Evolutionary conservation across 768 basidiomycete genomes (phyloP), one percentile per base, ranked within the genome.

Genomic region (Tulasnella sp.): DNA sequence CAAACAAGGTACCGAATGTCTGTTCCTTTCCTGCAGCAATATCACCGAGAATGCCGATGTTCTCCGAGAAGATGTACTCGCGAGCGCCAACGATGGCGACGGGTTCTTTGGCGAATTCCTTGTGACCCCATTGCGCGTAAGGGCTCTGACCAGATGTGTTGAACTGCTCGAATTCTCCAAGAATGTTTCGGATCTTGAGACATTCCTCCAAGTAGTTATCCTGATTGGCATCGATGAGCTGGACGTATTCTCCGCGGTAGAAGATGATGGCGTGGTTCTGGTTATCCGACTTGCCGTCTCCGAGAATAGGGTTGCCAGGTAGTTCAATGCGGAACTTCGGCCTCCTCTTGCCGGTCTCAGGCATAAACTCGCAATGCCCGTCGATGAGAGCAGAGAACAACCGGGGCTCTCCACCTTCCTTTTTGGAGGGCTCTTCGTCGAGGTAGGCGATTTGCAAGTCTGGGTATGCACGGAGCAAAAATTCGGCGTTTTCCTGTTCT

Each of bases 121-220:
- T 92, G 84, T 93, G 92, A 81, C 92, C 92, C 91, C 94, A 96
- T 81, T 94, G 94, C 9, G 93, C 92, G 85, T 99, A 99, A 7
- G 98, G 98, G 83, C 92, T 96, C 87, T 96, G 94, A 81, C 88
- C 92, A 34, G 96, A 93, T 7, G 94, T 90, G 40, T 89, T 85
- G 85, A 94, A 97, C 87, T 99, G 96, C 85, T 99, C 98, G 83
- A 99, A 99, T 86, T 99, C 98, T 80, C 92, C 94, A 48, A 99
- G 93, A n/a, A 99, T 88, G 86, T 99, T 99, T 72, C 98, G 92
- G 85, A 99, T 99, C 90, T 99, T 99, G 84, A 99, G 91, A 88
- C 97, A 99, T 85, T 99, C 98, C 86, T 99, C 98, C 82, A 99
- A 92, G 85, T 99, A 99, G 87, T 99, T 98, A 88, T 99, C 98